Percentiles rank a stretch among this genome's conserved stretches.
These are phyloP conservation scores for Trichophaea hybrida DNA, from an alignment of 2,329 filamentous ascomycete genomes.

Conservation along the genomic window DNA sequence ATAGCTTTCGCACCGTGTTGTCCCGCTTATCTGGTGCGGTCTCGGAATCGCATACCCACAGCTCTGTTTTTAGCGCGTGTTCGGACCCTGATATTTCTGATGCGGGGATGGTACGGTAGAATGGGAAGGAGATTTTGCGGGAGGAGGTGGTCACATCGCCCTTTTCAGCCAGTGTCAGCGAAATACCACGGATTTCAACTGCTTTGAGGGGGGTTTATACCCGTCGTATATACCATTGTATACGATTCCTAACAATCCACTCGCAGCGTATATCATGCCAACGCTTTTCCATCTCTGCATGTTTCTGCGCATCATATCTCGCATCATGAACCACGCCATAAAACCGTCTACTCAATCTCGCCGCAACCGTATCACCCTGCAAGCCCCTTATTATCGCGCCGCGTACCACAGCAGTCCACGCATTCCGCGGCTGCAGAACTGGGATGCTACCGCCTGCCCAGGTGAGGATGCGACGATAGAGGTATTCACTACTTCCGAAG, in stretches of 20 bases:
- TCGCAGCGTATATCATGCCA: constrained; percentile 23
- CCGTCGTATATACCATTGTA: constrained; percentile 24
- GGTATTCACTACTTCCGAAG: constrained; percentile 37
- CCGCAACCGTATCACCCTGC: constrained; percentile 17
- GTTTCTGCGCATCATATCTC: constrained; percentile 18
- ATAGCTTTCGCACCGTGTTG: constrained; percentile 19
- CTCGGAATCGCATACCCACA: constrained; percentile 23
- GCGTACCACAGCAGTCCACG: constrained; percentile 25
- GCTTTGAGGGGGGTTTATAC: neutral
- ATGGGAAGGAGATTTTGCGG: constrained; percentile 21
- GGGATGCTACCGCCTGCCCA: constrained; percentile 20
- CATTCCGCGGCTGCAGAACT: constrained; percentile 23
- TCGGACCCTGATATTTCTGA: constrained; percentile 16
- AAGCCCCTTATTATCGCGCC: constrained; percentile 23
- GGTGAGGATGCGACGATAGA: constrained; percentile 31
- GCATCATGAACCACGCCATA: constrained; percentile 24
- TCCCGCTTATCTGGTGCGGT: constrained; percentile 21
- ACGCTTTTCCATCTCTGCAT: constrained; percentile 19
- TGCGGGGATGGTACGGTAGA: constrained; percentile 21
- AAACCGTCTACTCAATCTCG: constrained; percentile 18
- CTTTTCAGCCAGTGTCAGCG: neutral
- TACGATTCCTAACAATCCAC: constrained; percentile 22
- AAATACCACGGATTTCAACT: neutral
- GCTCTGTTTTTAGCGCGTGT: constrained; percentile 22
- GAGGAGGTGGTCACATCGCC: constrained; percentile 20